Conservation (phyloP, 305 asterid species). For the Coffea humblotiana region DNA sequence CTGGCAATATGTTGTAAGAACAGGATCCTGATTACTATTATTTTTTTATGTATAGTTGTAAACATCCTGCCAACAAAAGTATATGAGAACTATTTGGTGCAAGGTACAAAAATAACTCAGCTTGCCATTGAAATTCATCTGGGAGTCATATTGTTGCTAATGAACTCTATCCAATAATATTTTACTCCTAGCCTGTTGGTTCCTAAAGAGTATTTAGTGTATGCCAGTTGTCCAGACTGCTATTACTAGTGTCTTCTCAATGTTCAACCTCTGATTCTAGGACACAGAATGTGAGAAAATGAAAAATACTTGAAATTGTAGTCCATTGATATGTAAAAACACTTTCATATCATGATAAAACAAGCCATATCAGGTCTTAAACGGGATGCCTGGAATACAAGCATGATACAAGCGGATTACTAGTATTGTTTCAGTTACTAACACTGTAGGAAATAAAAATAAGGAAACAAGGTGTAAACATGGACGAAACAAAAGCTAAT, state of each 20-base stretch:
- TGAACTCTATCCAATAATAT: too few species aligned
- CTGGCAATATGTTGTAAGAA: too few species aligned
- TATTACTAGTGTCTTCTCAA: not conserved
- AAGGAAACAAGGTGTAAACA: not conserved
- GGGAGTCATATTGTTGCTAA: too few species aligned
- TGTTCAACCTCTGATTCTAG: not conserved
- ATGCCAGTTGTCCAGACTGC: too few species aligned
- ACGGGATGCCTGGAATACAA: not conserved
- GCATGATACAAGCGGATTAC: slow-evolving; percentile 1
- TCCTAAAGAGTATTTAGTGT: too few species aligned
- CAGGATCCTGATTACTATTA: too few species aligned
- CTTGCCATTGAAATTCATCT: too few species aligned
- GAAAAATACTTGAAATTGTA: not conserved
- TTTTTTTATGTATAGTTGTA: too few species aligned
- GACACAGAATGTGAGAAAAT: not conserved
- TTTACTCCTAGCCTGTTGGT: too few species aligned
- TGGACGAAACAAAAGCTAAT: slow-evolving; percentile 3
- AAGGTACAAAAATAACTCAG: too few species aligned
- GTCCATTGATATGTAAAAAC: not conserved
- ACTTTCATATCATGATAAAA: not conserved
- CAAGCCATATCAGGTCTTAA: not conserved
- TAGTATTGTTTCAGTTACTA: not conserved
- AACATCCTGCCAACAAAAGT: too few species aligned
- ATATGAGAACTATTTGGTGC: too few species aligned
- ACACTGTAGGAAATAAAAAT: not conserved